Evolutionary conservation across 2,329 filamentous ascomycete species (phyloP).

Genomic region (Trichoderma sp.): DNA sequence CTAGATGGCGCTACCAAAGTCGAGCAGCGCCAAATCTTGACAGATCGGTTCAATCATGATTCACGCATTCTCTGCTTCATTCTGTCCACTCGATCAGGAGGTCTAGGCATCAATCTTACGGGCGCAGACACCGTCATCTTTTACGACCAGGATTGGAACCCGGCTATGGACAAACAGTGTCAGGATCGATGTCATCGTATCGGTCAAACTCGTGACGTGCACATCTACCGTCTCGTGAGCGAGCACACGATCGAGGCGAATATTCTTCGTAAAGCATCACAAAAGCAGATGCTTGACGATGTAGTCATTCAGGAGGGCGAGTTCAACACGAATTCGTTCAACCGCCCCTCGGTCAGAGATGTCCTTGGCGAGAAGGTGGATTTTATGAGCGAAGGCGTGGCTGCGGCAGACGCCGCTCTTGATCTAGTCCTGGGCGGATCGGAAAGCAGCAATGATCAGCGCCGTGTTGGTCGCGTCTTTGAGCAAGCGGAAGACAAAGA

Average conservation of each 20-base stretch:
- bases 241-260: conserved; percentile 98
- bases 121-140: conserved; percentile 98
- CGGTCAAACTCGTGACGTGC: conserved; percentile 94
- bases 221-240: conserved; percentile 93
- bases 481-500: conserved; percentile 91
- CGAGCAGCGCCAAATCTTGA: conserved; percentile 91
- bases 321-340: conserved; percentile 96
- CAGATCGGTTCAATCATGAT: conserved; percentile 96
- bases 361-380: conserved; percentile 64
- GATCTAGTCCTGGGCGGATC: conserved; percentile 76
- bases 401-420: conserved; percentile 79
- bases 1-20: conserved; percentile 96
- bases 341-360: conserved; percentile 72
- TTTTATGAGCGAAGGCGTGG: conserved; percentile 51
- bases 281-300: conserved; percentile 97
- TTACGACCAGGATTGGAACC: conserved; percentile 99
- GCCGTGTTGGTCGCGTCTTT: conserved; percentile 69
- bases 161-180: conserved; percentile 99
- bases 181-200: conserved; percentile 97
- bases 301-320: conserved; percentile 98
- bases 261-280: conserved; percentile 92
- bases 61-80: conserved; percentile 93
- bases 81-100: conserved; percentile 89
- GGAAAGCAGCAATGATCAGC: conserved; percentile 61
- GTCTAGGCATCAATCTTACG: conserved; percentile 93